A percentile compares a stretch with the other conserved stretches of the same genome.
These are phyloP conservation scores for Xerocomus minutiporus DNA, from an alignment of 1,284 basidiomycete genomes.

Conservation along the genomic window DNA sequence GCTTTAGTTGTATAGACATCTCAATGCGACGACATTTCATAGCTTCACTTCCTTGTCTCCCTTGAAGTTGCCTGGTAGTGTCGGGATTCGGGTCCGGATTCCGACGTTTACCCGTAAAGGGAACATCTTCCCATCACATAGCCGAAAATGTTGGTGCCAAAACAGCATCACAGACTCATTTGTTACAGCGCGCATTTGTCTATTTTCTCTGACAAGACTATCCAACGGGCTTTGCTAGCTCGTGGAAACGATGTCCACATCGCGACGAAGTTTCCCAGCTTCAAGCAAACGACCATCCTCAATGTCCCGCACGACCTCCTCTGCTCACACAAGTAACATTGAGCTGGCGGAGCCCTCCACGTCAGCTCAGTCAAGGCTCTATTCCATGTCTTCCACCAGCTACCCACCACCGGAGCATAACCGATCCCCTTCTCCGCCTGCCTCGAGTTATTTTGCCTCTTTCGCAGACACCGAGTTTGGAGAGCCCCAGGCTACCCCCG, in stretches of 20 bases:
- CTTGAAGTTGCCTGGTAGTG: no score
- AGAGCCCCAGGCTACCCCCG: slow-evolving; percentile 52
- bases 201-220: not conserved
- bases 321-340: slow-evolving; percentile 2
- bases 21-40: not conserved
- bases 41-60: no score
- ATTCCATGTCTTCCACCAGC: not conserved
- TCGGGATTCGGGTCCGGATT: no score
- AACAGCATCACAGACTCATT: not conserved
- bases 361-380: slow-evolving; percentile 19
- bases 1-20: not conserved
- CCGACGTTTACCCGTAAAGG: slow-evolving; percentile 8
- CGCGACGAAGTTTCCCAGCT: slow-evolving; percentile 22
- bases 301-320: slow-evolving; percentile 6
- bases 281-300: slow-evolving; percentile 19
- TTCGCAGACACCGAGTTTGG: slow-evolving; percentile 46
- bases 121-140: slow-evolving; percentile 16
- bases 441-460: slow-evolving; percentile 69
- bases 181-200: not conserved
- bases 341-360: slow-evolving; percentile 20
- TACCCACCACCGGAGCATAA: slow-evolving; percentile 16
- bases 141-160: not conserved
- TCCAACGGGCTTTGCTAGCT: not conserved
- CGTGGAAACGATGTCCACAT: slow-evolving; percentile 23
- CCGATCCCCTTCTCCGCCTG: slow-evolving; percentile 61